phyloP scores from a whole-genome alignment of 2,329 filamentous ascomycete genomes.

The Sporothrix inflata region DNA sequence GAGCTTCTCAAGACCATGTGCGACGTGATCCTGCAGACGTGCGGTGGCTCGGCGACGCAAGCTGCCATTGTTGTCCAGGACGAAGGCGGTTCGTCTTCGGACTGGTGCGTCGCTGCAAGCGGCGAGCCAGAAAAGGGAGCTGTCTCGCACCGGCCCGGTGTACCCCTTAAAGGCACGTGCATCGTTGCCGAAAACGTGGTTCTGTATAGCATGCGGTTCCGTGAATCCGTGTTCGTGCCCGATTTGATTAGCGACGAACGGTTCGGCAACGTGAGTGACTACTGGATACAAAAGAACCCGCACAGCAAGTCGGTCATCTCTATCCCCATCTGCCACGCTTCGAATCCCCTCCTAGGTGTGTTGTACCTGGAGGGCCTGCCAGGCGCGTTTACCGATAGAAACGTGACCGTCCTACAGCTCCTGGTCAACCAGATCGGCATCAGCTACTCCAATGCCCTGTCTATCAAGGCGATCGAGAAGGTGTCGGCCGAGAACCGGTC shows the following conservation, averaged over 20 bases:
- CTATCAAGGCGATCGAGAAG: slow-evolving; percentile 73
- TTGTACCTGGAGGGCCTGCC: slow-evolving; percentile 76
- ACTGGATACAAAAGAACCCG: slow-evolving; percentile 70
- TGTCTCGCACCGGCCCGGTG: slow-evolving; percentile 65
- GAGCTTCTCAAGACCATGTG: slow-evolving; percentile 79
- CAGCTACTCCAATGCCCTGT: slow-evolving; percentile 69
- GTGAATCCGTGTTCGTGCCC: slow-evolving; percentile 73
- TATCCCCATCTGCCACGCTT: slow-evolving; percentile 76
- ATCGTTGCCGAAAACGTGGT: slow-evolving; percentile 77
- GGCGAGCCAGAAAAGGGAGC: slow-evolving; percentile 72
- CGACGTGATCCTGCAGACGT: slow-evolving; percentile 77
- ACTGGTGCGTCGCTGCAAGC: slow-evolving; percentile 74
- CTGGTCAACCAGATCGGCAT: slow-evolving; percentile 79
- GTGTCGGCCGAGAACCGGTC: slow-evolving; percentile 77
- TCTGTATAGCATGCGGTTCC: slow-evolving; percentile 75
- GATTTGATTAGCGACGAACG: slow-evolving; percentile 76
- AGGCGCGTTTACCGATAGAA: slow-evolving; percentile 76
- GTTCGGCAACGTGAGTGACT: slow-evolving; percentile 73
- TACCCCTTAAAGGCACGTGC: slow-evolving; percentile 66
- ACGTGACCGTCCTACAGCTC: slow-evolving; percentile 67
- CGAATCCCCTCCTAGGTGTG: slow-evolving; percentile 70
- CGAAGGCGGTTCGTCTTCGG: slow-evolving; percentile 52
- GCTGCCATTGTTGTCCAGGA: slow-evolving; percentile 77
- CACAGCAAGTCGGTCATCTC: slow-evolving; percentile 75
- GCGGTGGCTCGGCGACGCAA: slow-evolving; percentile 69